Evolutionary conservation across 805 yeast genomes (phyloP), one percentile per base, ranked within the genome.

Genomic region (Candida mattraensis): DNA sequence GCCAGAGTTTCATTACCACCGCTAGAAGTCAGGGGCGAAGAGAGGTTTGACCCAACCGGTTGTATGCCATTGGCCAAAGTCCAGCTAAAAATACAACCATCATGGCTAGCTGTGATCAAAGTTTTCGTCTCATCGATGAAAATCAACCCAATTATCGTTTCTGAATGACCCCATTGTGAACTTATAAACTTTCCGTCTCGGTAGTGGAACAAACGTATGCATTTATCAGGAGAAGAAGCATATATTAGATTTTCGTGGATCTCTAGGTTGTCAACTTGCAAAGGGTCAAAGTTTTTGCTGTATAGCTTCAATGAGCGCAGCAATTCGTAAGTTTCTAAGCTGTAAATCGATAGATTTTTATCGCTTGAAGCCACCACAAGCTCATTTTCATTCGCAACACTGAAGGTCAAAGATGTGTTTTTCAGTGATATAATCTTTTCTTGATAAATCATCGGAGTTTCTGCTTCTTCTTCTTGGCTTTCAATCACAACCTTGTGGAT

Each of bases 141-240:
- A 6, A 56, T 42, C 13, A 80, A 38, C 0, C 75, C 72, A 10
- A 73, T 53, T 5, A 79, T 67, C 1, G 70, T 55, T 24, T 79
- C 78, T 1, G 79, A 68, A 44, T 74, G 80, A 0, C 76, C 89
- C 83, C 83, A 82, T 30, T 66, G 72, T 0, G 70, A 63, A 6
- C 74, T 66, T 7, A 77, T 28, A 7, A 67, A 67, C 32, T 60
- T 71, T 1, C 80, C 83, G 6, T 62, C 63, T 1, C 48, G 37
- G 42, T 67, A 71, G 18, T 66, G 64, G 49, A 72, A 78, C 2
- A 67, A 47, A 16, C 84, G 58, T 2, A 83, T 55, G 18, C 83
- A 72, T 51, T 78, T 79, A 53, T 82, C 88, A 0, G 75, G 54
- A 3, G 76, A 67, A 1, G 79, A 60, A 3, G 69, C 68, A 7